Evolutionary conservation across 257 asterid species (phyloP).

Genomic region (Oldenlandia corymbosa): DNA sequence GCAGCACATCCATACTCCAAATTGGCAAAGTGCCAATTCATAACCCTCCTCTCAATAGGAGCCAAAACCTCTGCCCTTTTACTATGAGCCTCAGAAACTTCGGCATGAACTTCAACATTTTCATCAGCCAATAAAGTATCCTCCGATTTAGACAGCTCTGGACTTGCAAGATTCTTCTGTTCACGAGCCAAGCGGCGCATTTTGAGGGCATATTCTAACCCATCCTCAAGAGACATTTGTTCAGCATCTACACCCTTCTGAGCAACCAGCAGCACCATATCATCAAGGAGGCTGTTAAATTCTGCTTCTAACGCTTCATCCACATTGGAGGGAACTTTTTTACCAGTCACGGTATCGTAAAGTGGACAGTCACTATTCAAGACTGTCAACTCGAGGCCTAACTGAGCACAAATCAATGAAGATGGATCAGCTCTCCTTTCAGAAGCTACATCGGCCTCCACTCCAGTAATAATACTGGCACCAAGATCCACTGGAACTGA

Average conservation of each 20-base stretch:
- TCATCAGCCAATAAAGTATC: constrained; percentile 30
- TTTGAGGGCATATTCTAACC: constrained; percentile 78
- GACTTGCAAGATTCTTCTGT: constrained; percentile 24
- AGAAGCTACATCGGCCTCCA: constrained; percentile 95
- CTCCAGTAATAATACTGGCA: constrained; percentile 98
- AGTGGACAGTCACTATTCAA: constrained; percentile 96
- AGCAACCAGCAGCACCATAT: constrained; percentile 80
- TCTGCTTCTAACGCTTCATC: constrained; percentile 93
- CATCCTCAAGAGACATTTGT: constrained; percentile 94
- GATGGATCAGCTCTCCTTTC: constrained; percentile 99
- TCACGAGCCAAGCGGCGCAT: constrained; percentile 41
- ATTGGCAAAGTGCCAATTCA: constrained; percentile 99
- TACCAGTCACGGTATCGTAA: constrained; percentile 75
- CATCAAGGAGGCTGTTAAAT: constrained; percentile 87
- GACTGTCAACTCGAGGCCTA: constrained; percentile 91
- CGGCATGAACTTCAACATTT: constrained; percentile 25
- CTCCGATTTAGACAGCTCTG: constrained; percentile 24
- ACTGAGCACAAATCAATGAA: constrained; percentile 85
- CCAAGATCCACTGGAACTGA: constrained; percentile 99
- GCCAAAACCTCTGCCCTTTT: constrained; percentile 44
- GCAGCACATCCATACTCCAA: constrained; percentile 99
- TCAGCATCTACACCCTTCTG: constrained; percentile 83
- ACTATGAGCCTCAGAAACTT: constrained; percentile 25
- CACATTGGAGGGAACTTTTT: constrained; percentile 78
- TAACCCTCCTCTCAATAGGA: constrained; percentile 96